phyloP scores from a whole-genome alignment of 441 rosid genomes.

The Caryocar brasiliense region DNA sequence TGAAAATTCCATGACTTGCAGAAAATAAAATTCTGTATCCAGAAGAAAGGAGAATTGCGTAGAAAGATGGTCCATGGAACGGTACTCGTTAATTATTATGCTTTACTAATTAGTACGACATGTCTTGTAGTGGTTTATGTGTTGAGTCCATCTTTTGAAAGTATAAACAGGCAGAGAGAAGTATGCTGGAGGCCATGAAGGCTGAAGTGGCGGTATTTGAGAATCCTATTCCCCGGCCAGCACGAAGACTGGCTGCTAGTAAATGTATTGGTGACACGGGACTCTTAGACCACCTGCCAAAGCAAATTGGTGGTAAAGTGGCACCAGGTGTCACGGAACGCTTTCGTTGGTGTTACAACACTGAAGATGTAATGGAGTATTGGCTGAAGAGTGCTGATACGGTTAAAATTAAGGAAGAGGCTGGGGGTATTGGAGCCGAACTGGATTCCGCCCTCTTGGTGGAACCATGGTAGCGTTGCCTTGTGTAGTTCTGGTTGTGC shows the following conservation, averaged over 20 bases:
- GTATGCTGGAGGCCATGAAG: conserved; percentile 51
- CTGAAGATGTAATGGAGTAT: conserved; percentile 68
- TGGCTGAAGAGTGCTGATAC: conserved; percentile 83
- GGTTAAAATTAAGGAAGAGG: conserved; percentile 45
- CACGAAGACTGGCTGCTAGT: conserved; percentile 57
- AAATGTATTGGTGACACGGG: conserved; percentile 79
- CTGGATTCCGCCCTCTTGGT: conserved; percentile 52
- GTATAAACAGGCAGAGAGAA: conserved; percentile 56
- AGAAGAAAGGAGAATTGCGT: conserved; percentile 19
- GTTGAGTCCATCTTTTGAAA: conserved; percentile 25
- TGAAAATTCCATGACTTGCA: conserved; percentile 6
- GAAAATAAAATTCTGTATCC: too few relatives aligned
- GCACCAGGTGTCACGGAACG: conserved; percentile 77
- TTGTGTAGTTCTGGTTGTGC: conserved; percentile 31
- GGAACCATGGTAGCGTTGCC: conserved; percentile 30
- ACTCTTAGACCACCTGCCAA: conserved; percentile 76
- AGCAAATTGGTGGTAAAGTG: conserved; percentile 78
- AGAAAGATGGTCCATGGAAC: conserved; percentile 61
- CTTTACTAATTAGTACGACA: not conserved
- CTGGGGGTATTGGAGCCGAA: conserved; percentile 50
- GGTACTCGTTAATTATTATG: conserved; percentile 25
- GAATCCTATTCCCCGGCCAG: conserved; percentile 46
- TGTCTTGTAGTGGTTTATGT: not conserved
- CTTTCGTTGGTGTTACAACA: conserved; percentile 75
- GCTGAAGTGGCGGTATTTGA: conserved; percentile 64